Conservation (phyloP, 441 rosid genomes). For the Hura crepitans region DNA sequence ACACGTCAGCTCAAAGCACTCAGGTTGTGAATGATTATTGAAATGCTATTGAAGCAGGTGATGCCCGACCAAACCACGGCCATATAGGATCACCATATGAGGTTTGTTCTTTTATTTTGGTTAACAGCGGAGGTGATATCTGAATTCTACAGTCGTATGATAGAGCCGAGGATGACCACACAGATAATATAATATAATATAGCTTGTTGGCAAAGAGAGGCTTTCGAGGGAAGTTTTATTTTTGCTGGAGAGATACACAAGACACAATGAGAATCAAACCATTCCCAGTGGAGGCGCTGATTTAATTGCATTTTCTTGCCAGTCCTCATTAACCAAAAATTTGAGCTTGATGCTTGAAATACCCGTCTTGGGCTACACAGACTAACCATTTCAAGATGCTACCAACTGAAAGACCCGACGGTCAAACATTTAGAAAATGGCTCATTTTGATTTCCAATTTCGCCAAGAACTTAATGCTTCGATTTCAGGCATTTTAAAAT, state of each 20-base stretch:
- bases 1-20: slow-evolving; percentile 43
- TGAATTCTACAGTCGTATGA: slow-evolving; percentile 48
- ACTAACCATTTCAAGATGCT: slow-evolving; percentile 45
- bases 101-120: no score
- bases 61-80: not conserved
- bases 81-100: no score
- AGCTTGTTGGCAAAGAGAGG: slow-evolving; percentile 35
- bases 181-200: slow-evolving; percentile 5
- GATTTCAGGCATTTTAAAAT: no score
- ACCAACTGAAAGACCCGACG: no score
- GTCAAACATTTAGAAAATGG: no score
- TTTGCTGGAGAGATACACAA: slow-evolving; percentile 34
- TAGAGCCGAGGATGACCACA: slow-evolving; percentile 40
- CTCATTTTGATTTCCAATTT: no score
- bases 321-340: slow-evolving; percentile 37
- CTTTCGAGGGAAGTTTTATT: slow-evolving; percentile 45
- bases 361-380: slow-evolving; percentile 37
- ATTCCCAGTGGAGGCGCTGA: slow-evolving; percentile 24
- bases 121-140: no score
- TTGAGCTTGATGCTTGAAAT: slow-evolving; percentile 29
- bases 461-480: no score
- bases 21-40: slow-evolving; percentile 46
- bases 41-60: slow-evolving; percentile 70
- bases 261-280: slow-evolving; percentile 29
- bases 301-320: slow-evolving; percentile 33